Conservation (phyloP, 305 asterid species). For the Withania somnifera region DNA sequence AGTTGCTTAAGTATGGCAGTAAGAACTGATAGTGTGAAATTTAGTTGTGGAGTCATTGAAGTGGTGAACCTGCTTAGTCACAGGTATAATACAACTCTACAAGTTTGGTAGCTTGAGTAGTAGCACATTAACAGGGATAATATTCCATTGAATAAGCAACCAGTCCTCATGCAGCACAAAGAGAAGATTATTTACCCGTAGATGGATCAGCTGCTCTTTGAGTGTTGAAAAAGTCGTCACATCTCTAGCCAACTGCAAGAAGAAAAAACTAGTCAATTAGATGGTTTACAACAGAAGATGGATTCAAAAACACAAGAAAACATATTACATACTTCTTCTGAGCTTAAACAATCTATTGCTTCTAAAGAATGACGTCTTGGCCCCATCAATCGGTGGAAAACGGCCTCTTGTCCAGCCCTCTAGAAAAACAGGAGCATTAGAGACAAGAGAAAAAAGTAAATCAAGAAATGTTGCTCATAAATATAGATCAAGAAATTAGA, state of each 20-base stretch:
- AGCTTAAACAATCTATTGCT: slow-evolving; percentile 46
- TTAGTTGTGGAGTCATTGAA: not conserved
- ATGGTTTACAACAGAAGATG: not conserved
- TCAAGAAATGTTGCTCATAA: not conserved
- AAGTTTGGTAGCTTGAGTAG: not conserved
- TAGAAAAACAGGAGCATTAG: slow-evolving; percentile 18
- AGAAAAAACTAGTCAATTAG: not conserved
- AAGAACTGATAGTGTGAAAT: not conserved
- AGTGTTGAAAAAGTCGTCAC: slow-evolving; percentile 44
- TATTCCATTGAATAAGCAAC: not conserved
- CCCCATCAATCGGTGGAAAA: slow-evolving; percentile 80
- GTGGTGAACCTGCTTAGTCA: not conserved
- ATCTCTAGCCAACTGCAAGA: slow-evolving; percentile 37
- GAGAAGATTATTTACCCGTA: slow-evolving; percentile 40
- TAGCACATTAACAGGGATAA: not conserved
- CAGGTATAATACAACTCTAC: not conserved
- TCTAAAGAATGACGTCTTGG: slow-evolving; percentile 56
- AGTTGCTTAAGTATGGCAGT: not conserved
- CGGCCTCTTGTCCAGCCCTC: slow-evolving; percentile 39
- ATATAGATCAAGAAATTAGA: not conserved
- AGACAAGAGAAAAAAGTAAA: not conserved
- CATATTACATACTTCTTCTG: slow-evolving; percentile 33
- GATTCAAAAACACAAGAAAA: not conserved
- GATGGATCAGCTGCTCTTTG: slow-evolving; percentile 57
- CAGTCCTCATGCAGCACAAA: not conserved